Evolutionary conservation across 75 land plant genomes (phyloP), one percentile per base, ranked within the genome.

Genomic region (Chamaecyparis obtusa): DNA sequence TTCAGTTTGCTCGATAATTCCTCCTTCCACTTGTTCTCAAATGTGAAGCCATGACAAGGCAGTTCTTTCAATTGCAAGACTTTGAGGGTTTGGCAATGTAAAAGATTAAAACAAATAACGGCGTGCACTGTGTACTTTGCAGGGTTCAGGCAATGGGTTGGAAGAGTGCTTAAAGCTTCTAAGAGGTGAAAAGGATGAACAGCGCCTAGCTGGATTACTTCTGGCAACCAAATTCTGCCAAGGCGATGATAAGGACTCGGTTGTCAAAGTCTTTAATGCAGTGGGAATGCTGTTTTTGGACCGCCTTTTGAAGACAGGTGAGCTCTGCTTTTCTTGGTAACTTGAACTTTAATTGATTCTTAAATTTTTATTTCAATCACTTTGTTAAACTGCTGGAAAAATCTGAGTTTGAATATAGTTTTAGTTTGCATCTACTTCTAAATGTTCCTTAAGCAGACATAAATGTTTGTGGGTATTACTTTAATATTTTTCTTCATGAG

Each of bases 171-270:
- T 97, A 91, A 93, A 91, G 91, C 95, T 98, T 11, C 83, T 98
- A 77, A 90, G 88, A 83, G 99, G 99, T 77, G 90, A 91, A 64
- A 94, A 84, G 67, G 99, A 98, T 84, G 99, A 97, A 88, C 94
- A 98, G 88, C 92, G 95, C 19, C 93, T 98, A n/a, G 97, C 98
- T 3, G 99, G 99, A 5, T 93, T 97, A 35, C 91, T 98, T n/a
- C 91, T 98, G 27, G 99, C 95, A 80, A 94, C 99, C 83, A 98
- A 94, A 85, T 85, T 94, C 71, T 92, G 93, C 56, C 35, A 90
- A 49, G 91, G 91, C 33, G 92, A 95, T 56, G 96, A 98, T 86
- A 87, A 72, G 8, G 88, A 86, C 15, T 89, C 99, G 30, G 87
- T 98, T 83, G 90, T 88, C 64, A 88, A 89, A 39, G 90, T 95